A percentile compares a stretch with the other conserved stretches of the same genome.
These are phyloP conservation scores for Torulaspora globosa DNA, from an alignment of 1,139 yeast genomes.

Conservation along the genomic window DNA sequence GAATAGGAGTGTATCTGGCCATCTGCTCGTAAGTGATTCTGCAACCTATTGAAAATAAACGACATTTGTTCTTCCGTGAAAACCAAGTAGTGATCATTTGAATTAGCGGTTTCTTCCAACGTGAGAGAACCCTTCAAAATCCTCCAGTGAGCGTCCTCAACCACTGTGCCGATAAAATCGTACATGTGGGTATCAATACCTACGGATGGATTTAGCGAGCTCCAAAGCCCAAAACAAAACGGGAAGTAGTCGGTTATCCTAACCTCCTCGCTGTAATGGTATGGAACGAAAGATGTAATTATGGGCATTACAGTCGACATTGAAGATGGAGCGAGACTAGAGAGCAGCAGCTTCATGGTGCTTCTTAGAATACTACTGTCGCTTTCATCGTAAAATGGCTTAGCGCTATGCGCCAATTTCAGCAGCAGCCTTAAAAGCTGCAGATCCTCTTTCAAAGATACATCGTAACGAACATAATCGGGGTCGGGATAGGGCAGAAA, in stretches of 20 bases:
- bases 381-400: constrained; percentile 40
- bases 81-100: constrained; percentile 50
- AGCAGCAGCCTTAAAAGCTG: constrained; percentile 38
- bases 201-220: constrained; percentile 52
- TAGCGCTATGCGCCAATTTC: constrained; percentile 40
- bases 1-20: constrained; percentile 52
- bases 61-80: constrained; percentile 59
- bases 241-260: constrained; percentile 49
- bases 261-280: constrained; percentile 27
- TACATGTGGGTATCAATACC: constrained; percentile 65
- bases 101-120: constrained; percentile 31
- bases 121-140: constrained; percentile 23
- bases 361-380: constrained; percentile 32
- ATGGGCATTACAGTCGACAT: constrained; percentile 57
- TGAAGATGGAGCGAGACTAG: constrained; percentile 52
- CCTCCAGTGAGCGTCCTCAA: constrained; percentile 46
- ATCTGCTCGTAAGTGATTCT: constrained; percentile 48
- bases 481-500: constrained; percentile 48
- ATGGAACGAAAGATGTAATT: constrained; percentile 53
- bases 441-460: constrained; percentile 36
- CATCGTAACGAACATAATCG: constrained; percentile 37
- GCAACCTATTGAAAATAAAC: constrained; percentile 49
- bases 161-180: constrained; percentile 60
- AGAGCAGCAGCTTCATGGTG: constrained; percentile 37
- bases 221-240: constrained; percentile 72